A percentile compares a stretch with the other conserved stretches of the same genome.
Evolutionary conservation across 305 asterid species (phyloP).

Genomic region (Solanum chacoense): DNA sequence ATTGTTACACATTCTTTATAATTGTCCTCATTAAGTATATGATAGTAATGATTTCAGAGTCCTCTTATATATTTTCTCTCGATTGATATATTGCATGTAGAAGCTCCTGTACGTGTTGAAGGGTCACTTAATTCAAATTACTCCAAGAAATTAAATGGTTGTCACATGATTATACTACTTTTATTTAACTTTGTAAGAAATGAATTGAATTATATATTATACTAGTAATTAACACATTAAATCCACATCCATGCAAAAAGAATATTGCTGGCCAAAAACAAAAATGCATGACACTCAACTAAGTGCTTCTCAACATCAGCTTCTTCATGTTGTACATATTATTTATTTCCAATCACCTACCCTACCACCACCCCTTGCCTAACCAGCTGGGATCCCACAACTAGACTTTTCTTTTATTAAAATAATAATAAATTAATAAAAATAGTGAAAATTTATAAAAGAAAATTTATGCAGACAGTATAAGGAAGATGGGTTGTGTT

Average conservation of each 20-base stretch:
- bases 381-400: not conserved
- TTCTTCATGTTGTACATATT: not conserved
- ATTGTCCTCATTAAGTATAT: too few species aligned
- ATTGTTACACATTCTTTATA: too few species aligned
- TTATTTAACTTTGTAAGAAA: not conserved
- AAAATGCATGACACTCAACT: not conserved
- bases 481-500: not conserved
- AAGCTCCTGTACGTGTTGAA: not conserved
- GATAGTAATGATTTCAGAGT: too few species aligned
- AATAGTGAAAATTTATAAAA: not conserved
- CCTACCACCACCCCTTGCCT: not conserved
- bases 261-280: not conserved
- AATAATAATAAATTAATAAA: not conserved
- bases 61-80: too few species aligned
- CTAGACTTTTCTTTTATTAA: not conserved
- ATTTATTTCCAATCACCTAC: not conserved
- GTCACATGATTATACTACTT: not conserved
- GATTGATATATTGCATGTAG: not conserved
- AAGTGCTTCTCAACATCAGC: slow-evolving; percentile 1
- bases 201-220: not conserved
- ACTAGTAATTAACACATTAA: not conserved
- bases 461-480: not conserved
- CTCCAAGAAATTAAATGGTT: not conserved
- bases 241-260: not conserved
- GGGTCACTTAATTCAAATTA: not conserved